Evolutionary conservation across 257 asterid species (phyloP).

Genomic region (Pogostemon cablin): DNA sequence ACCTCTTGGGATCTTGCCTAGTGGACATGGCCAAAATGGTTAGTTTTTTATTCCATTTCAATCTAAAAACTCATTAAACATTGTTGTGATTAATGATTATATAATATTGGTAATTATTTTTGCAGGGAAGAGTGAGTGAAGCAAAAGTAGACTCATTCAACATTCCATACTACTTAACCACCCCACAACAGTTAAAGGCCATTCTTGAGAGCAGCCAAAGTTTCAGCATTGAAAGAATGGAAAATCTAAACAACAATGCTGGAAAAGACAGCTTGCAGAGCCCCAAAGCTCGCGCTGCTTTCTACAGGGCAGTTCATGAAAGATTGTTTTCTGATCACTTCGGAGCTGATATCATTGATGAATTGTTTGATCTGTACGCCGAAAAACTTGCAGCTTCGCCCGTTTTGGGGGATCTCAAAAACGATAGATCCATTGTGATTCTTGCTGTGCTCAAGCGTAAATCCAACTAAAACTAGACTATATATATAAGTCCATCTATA

Average conservation of each 20-base stretch:
- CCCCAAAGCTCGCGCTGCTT: background rate
- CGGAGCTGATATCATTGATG: no score
- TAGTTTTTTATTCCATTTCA: no score
- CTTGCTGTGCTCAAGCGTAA: no score
- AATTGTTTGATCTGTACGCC: no score
- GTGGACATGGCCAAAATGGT: conserved; percentile 46
- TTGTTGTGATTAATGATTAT: background rate
- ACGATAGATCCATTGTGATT: no score
- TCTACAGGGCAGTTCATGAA: background rate
- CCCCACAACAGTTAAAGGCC: conserved; percentile 31
- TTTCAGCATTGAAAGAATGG: conserved; percentile 41
- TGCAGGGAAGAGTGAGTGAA: conserved; percentile 32
- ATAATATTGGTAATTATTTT: background rate
- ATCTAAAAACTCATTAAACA: no score
- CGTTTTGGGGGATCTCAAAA: no score
- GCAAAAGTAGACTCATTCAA: conserved; percentile 39
- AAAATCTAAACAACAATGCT: conserved; percentile 22
- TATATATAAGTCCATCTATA: no score
- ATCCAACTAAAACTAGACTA: no score
- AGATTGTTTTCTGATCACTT: no score
- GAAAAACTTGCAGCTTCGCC: no score
- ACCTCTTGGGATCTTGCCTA: conserved; percentile 34
- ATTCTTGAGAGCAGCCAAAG: conserved; percentile 19
- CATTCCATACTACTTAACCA: conserved; percentile 29
- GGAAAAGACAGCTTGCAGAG: conserved; percentile 14